Conservation (phyloP, 306 rosid species). For the Glycine latifolia region DNA sequence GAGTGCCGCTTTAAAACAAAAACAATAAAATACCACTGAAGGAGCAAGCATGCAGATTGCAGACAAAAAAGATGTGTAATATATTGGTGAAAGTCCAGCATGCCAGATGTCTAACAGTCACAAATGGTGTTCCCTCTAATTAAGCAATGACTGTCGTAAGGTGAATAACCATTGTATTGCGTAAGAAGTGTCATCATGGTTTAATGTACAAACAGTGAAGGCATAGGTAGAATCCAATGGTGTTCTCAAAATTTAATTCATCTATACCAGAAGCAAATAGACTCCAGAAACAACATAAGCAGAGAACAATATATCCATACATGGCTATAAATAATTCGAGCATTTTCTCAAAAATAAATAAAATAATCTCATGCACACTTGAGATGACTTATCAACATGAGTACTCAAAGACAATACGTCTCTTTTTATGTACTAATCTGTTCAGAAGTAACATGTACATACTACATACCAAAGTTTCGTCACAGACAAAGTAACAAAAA, state of each 20-base stretch:
- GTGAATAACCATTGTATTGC: slow-evolving; percentile 30
- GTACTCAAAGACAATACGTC: neutral
- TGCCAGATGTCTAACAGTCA: slow-evolving; percentile 37
- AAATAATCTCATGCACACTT: neutral
- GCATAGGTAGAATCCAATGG: neutral
- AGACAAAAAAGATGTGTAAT: slow-evolving; percentile 41
- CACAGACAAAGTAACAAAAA: no score
- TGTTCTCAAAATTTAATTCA: neutral
- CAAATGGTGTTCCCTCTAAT: slow-evolving; percentile 36
- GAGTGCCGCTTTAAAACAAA: slow-evolving; percentile 50
- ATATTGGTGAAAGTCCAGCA: slow-evolving; percentile 17
- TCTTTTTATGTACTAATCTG: neutral
- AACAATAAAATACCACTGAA: slow-evolving; percentile 48
- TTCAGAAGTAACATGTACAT: slow-evolving; percentile 21
- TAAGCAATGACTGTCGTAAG: slow-evolving; percentile 28
- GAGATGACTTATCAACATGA: slow-evolving; percentile 3
- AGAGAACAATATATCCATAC: neutral
- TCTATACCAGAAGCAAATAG: no score
- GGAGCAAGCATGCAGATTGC: slow-evolving; percentile 33
- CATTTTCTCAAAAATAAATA: neutral
- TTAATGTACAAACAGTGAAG: slow-evolving; percentile 33
- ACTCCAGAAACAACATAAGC: slow-evolving; percentile 2
- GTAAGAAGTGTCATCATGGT: slow-evolving; percentile 37
- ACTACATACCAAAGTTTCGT: slow-evolving; percentile 28
- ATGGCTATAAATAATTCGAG: neutral